Percentiles rank a stretch among this genome's conserved stretches.
Conservation (phyloP, 139 green algal genomes). For the Picochlorum sp. region DNA sequence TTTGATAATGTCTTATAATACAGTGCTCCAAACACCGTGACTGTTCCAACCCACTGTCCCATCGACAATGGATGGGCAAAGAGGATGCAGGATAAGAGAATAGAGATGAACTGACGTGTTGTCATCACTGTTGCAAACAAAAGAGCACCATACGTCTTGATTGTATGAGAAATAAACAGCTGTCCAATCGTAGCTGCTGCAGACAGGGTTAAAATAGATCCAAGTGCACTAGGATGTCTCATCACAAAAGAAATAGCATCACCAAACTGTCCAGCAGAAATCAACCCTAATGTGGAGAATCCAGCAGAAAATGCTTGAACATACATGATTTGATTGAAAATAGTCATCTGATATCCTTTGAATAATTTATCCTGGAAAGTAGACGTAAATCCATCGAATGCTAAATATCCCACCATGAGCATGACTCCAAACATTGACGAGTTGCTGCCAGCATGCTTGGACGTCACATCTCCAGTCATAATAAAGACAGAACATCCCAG, state of each 20-base stretch:
- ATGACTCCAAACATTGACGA: constrained; percentile 45
- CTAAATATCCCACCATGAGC: constrained; percentile 91
- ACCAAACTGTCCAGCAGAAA: constrained; percentile 46
- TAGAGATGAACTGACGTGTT: constrained; percentile 81
- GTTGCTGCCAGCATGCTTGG: constrained; percentile 8
- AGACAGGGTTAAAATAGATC: constrained; percentile 50
- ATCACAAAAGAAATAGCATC: constrained; percentile 50
- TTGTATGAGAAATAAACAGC: constrained; percentile 77
- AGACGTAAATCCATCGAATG: constrained; percentile 95
- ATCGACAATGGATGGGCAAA: constrained; percentile 70
- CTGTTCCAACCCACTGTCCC: constrained; percentile 52
- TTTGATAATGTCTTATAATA: constrained; percentile 47
- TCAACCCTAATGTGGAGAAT: constrained; percentile 42
- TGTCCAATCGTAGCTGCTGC: constrained; percentile 49
- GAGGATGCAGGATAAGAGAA: constrained; percentile 78
- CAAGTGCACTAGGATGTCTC: constrained; percentile 40
- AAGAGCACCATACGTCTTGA: constrained; percentile 69
- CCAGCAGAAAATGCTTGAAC: constrained; percentile 50
- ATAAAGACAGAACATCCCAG: constrained; percentile 81
- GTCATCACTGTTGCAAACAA: constrained; percentile 94
- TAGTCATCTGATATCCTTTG: constrained; percentile 89
- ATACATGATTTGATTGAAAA: constrained; percentile 88
- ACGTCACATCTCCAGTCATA: constrained; percentile 31
- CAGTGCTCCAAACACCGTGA: constrained; percentile 49
- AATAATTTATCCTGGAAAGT: constrained; percentile 96